These are phyloP conservation scores for Geotrichum klebahnii DNA, from an alignment of 1,139 yeast species.

Conservation along the genomic window DNA sequence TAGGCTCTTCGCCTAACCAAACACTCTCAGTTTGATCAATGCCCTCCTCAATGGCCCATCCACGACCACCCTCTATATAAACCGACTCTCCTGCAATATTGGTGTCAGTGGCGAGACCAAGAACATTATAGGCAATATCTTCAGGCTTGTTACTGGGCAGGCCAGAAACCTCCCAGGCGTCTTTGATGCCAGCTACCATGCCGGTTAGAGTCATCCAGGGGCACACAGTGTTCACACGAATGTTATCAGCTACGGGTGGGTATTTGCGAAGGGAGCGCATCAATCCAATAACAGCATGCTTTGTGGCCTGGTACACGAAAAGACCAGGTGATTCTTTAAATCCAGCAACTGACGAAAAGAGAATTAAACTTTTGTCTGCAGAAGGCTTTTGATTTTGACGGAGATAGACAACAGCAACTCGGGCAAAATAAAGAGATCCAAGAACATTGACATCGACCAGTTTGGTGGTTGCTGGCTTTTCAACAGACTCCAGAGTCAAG, in stretches of 20 bases:
- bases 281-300: not conserved
- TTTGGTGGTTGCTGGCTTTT: not conserved
- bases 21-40: not conserved
- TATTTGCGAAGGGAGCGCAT: not conserved
- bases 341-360: not conserved
- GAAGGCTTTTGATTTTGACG: not conserved
- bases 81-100: not conserved
- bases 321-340: not conserved
- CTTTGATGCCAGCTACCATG: not conserved
- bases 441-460: not conserved
- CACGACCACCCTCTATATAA: not conserved
- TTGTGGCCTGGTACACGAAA: not conserved
- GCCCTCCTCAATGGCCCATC: not conserved
- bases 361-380: not conserved
- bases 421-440: not conserved
- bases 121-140: not conserved
- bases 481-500: not conserved
- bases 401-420: not conserved
- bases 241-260: not conserved
- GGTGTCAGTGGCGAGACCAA: not conserved
- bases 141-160: not conserved
- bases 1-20: not conserved
- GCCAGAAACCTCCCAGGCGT: not conserved
- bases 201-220: conserved; percentile 1
- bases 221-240: not conserved